Percentiles rank a stretch among this genome's conserved stretches.
Evolutionary conservation across 495 filamentous ascomycete species (phyloP).

Genomic region (Hypoxylon lienhwacheense): DNA sequence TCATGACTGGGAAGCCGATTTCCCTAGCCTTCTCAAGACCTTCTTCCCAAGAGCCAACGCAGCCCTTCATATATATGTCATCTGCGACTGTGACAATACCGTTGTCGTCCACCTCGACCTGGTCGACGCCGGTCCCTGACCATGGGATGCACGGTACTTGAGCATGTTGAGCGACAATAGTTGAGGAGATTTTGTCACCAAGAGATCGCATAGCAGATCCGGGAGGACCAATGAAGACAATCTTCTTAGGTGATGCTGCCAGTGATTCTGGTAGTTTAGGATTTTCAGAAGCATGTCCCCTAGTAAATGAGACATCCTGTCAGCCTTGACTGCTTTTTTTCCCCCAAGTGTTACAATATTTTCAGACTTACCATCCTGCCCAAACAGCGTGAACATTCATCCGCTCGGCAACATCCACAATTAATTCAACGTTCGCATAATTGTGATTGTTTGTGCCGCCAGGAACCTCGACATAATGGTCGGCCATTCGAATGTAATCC

Average conservation of each 20-base stretch:
- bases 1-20: conserved; percentile 99
- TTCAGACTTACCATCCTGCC: conserved; percentile 85
- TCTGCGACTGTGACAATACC: conserved; percentile 92
- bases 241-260: conserved; percentile 94
- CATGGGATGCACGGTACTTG: conserved; percentile 97
- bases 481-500: conserved; percentile 99
- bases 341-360: conserved; percentile 13
- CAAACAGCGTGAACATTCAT: conserved; percentile 98
- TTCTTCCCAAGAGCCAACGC: conserved; percentile 83
- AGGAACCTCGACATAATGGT: conserved; percentile 99
- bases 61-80: conserved; percentile 85
- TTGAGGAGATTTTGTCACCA: conserved; percentile 99
- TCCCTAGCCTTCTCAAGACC: conserved; percentile 81
- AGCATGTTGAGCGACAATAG: conserved; percentile 97
- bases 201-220: conserved; percentile 98
- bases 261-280: conserved; percentile 94
- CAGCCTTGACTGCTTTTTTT: not conserved
- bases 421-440: conserved; percentile 98
- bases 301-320: conserved; percentile 40
- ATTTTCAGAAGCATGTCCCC: conserved; percentile 99
- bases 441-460: conserved; percentile 99
- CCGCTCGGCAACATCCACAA: conserved; percentile 98
- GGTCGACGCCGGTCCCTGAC: conserved; percentile 89
- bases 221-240: conserved; percentile 97
- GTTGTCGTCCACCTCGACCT: conserved; percentile 74